Evolutionary conservation across 2,329 filamentous ascomycete species (phyloP), one percentile per base, ranked within the genome.

Genomic region (Colletotrichum sidae): DNA sequence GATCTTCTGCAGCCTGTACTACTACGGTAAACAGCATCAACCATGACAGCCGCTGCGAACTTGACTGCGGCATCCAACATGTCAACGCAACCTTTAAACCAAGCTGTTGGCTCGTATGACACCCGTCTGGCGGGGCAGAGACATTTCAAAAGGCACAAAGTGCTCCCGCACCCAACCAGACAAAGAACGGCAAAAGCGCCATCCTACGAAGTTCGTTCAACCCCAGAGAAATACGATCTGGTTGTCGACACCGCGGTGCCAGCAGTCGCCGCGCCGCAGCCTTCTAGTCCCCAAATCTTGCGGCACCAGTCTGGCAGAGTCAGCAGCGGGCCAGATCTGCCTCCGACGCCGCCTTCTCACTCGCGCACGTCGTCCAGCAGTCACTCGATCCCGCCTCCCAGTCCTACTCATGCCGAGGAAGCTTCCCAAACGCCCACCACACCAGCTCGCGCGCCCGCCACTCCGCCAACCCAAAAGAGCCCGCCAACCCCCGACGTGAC

Each of bases 401-500:
- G 76, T 64, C 79, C 80, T 42, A 77, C 77, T 12, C 74, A 75
- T 47, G 73, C 76, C 44, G 78, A 78, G 57, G 73, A 64, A 74
- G 76, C 39, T 71, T 77, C 60, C 76, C 75, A 60, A 81, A 78
- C 69, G 72, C 76, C 54, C 75, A 80, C 57, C 76, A 77, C 76
- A 47, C 74, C 77, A 57, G 72, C 73, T 53, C 66, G 58, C 44
- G 61, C 81, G 9, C 84, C 84, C n/a, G 80, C 81, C 59, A 92
- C 90, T 6, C 89, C 90, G 54, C 84, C 88, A 35, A 86, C 88
- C 69, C 87, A 90, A 69, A 84, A 85, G 72, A 92, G 88, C 70
- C 90, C 90, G 13, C 91, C 90, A 38, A 94, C 91, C 3, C 92
- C 91, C 39, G 91, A 93, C 76, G 86, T 91, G 50, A 94, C 91